Evolutionary conservation across 768 basidiomycete genomes (phyloP).

Genomic region (Auriculariales sp.): DNA sequence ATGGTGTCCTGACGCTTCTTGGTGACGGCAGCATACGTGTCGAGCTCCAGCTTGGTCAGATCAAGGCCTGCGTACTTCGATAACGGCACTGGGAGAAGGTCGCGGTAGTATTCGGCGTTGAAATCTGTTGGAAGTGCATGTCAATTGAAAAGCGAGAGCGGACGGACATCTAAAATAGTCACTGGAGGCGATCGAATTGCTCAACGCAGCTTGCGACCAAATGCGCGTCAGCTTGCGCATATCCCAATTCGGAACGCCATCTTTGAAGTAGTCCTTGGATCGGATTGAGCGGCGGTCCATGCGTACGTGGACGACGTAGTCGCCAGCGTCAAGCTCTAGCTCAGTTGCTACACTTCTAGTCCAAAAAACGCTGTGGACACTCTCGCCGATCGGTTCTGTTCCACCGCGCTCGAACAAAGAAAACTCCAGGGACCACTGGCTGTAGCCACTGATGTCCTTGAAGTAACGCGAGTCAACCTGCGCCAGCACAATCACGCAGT

Average conservation of each 20-base stretch:
- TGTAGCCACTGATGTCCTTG: constrained; percentile 28
- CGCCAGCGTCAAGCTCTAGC: constrained; percentile 14
- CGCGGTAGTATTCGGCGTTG: background rate
- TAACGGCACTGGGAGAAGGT: background rate
- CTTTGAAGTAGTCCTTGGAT: background rate
- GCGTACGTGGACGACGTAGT: constrained; percentile 18
- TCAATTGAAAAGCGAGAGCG: background rate
- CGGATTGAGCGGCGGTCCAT: background rate
- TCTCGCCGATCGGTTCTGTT: constrained; percentile 14
- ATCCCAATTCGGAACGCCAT: background rate
- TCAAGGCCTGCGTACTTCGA: background rate
- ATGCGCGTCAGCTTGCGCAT: constrained; percentile 4
- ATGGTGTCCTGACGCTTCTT: no score
- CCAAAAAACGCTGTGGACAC: constrained; percentile 10
- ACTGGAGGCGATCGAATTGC: constrained; percentile 6
- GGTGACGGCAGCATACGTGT: background rate
- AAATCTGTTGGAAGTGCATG: background rate
- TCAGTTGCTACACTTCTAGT: constrained; percentile 13
- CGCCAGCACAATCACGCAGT: constrained; percentile 36
- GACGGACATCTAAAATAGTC: background rate
- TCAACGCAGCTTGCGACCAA: constrained; percentile 2
- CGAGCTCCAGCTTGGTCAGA: background rate
- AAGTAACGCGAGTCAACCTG: constrained; percentile 38
- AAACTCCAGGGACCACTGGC: constrained; percentile 36
- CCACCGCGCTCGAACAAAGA: constrained; percentile 33